A percentile compares a stretch with the other conserved stretches of the same genome.
These are phyloP conservation scores for Chrysanthemum lavandulifolium DNA, from an alignment of 129 eudicot genomes.

Conservation along the genomic window DNA sequence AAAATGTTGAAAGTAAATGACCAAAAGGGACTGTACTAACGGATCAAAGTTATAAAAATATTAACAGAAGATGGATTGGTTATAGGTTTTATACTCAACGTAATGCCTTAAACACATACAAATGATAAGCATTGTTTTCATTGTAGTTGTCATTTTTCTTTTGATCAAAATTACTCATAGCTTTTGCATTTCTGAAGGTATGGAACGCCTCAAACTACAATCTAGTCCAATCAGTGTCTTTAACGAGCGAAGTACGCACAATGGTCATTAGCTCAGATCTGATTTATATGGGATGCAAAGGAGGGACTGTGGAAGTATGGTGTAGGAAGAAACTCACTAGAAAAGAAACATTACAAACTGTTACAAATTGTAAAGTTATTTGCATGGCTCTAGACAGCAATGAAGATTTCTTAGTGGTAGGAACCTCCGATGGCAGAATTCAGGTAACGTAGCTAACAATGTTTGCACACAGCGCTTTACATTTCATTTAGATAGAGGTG, in stretches of 20 bases:
- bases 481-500: neutral
- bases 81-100: neutral
- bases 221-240: conserved; percentile 49
- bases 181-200: conserved; percentile 40
- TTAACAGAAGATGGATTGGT: fast-evolving
- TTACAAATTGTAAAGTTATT: conserved; percentile 45
- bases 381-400: conserved; percentile 59
- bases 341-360: conserved; percentile 67
- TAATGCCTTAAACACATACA: neutral
- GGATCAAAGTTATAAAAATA: conserved; percentile 29
- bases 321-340: conserved; percentile 65
- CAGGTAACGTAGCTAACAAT: conserved; percentile 43
- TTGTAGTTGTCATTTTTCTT: neutral
- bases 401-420: conserved; percentile 62
- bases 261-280: conserved; percentile 60
- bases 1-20: neutral
- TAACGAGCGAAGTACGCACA: conserved; percentile 51
- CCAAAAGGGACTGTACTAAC: conserved; percentile 35
- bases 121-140: conserved; percentile 4
- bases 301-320: conserved; percentile 78
- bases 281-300: conserved; percentile 72
- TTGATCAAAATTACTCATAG: too few relatives aligned
- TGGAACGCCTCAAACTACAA: conserved; percentile 59
- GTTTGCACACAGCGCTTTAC: neutral
- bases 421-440: conserved; percentile 76